Percentiles rank a stretch among this genome's conserved stretches.
Evolutionary conservation across 176 grass and related monocot species (phyloP).

Genomic region (Themeda triandra): DNA sequence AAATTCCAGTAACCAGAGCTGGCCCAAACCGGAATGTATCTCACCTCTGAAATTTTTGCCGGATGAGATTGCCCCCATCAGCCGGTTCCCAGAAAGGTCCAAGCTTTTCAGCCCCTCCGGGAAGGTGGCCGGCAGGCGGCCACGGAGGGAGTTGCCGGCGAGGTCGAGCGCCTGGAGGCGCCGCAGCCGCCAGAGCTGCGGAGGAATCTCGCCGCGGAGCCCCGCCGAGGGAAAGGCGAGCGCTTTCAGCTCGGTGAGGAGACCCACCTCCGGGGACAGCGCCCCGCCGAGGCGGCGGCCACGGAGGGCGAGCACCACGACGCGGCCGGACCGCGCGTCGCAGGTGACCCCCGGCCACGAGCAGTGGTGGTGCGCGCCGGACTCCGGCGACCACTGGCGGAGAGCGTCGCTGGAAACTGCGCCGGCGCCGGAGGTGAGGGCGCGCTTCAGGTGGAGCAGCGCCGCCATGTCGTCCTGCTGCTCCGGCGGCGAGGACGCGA

Average conservation of each 20-base stretch:
- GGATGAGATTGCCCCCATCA: slow-evolving; percentile 53
- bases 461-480: slow-evolving; percentile 33
- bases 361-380: slow-evolving; percentile 53
- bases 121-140: slow-evolving; percentile 55
- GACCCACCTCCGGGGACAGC: slow-evolving; percentile 42
- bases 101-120: slow-evolving; percentile 51
- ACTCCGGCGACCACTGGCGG: slow-evolving; percentile 25
- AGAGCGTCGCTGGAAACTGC: slow-evolving; percentile 5
- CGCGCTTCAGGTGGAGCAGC: slow-evolving; percentile 57
- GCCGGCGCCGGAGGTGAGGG: slow-evolving; percentile 25
- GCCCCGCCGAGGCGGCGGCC: slow-evolving; percentile 27
- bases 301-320: slow-evolving; percentile 47
- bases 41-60: slow-evolving; percentile 62
- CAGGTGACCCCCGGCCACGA: slow-evolving; percentile 55
- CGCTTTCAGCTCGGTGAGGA: slow-evolving; percentile 52
- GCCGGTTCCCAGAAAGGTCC: slow-evolving; percentile 74
- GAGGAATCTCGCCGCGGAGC: slow-evolving; percentile 56
- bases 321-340: slow-evolving; percentile 42
- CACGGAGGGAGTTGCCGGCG: slow-evolving; percentile 57
- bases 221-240: slow-evolving; percentile 52
- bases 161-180: slow-evolving; percentile 65
- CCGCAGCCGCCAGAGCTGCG: slow-evolving; percentile 51
- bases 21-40: slow-evolving; percentile 49
- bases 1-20: slow-evolving; percentile 47
- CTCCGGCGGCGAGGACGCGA: background rate